These are phyloP conservation scores for Aspergillus hiratsukae DNA, from an alignment of 2,329 filamentous ascomycete genomes.

Conservation along the genomic window DNA sequence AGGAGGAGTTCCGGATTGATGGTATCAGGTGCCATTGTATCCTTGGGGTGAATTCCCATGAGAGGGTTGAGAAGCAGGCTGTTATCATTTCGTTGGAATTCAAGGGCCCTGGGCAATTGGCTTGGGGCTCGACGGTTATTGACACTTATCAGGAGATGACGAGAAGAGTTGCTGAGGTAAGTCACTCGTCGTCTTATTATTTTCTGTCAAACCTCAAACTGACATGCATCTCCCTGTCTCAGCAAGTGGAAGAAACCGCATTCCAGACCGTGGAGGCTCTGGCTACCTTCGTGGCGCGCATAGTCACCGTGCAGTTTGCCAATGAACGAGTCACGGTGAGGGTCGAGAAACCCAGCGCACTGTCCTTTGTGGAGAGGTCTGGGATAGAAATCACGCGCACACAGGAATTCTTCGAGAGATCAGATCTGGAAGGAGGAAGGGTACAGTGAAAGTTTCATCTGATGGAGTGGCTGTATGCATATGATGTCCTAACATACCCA, in stretches of 20 bases:
- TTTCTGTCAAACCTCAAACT: conserved; percentile 4
- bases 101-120: conserved; percentile 27
- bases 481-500: neutral
- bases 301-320: conserved; percentile 42
- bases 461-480: neutral
- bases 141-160: conserved; percentile 39
- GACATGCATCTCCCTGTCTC: conserved; percentile 7
- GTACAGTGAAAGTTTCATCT: conserved; percentile 1
- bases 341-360: conserved; percentile 49
- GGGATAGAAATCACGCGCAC: conserved; percentile 48
- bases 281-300: conserved; percentile 45
- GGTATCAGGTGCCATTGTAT: conserved; percentile 44
- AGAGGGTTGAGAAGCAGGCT: conserved; percentile 48
- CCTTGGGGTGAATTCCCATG: conserved; percentile 50
- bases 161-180: conserved; percentile 36
- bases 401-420: conserved; percentile 38
- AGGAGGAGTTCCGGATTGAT: conserved; percentile 40
- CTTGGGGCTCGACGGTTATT: conserved; percentile 30
- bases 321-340: conserved; percentile 45
- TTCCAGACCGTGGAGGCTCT: conserved; percentile 51
- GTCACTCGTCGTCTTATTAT: conserved; percentile 8
- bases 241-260: conserved; percentile 44
- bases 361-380: conserved; percentile 46
- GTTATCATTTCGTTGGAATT: conserved; percentile 42
- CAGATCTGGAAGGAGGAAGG: conserved; percentile 7